Evolutionary conservation across 192 early-diverging fungal genomes (phyloP), one percentile per base, ranked within the genome.

Genomic region (Spizellomyces punctatus): DNA sequence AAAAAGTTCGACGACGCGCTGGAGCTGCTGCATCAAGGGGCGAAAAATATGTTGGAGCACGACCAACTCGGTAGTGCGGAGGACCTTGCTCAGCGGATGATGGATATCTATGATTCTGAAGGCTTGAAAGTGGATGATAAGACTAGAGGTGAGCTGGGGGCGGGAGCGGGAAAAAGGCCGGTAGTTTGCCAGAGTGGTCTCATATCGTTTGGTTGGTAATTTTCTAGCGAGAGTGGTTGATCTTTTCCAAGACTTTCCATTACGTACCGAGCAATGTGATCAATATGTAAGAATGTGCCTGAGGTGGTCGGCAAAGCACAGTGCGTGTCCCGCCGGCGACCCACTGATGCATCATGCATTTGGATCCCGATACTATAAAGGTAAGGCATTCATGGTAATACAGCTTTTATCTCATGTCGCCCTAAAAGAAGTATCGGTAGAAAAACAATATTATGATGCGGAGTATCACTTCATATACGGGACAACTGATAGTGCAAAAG

Each of bases 381-480:
- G 89, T 89, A 76, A 54, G 21, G 8, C 48, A 16, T n/a, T 46
- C 50, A 54, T n/a, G 14, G 4, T 54, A 19, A 19, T 19, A 54
- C 2, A 2, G 50, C 1, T n/a, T n/a, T 54, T 54, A 12, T 54
- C 50, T 19, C 12, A n/a, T 4, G 17, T 19, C 4, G 12, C 12
- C 50, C 50, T n/a, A 19, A 12, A 19, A n/a, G 0, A 4, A 54
- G n/a, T n/a, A n/a, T 19, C 4, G 5, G 66, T 71, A 87, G 93
- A 93, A 55, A 84, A 82, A 47, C 77, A 86, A 58, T 96, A 91
- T 71, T 81, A 80, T 67, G 87, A 92, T 59, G 94, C 95, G 54
- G 96, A 98, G 74, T 74, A 79, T 64, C 96, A 98, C 78, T 90
- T 94, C 52, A 62, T 94, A 49, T 86, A 93, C 27, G 96, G 96